Evolutionary conservation across 2,329 filamentous ascomycete genomes (phyloP), one percentile per base, ranked within the genome.

Genomic region (Neodidymelliopsis sp.): DNA sequence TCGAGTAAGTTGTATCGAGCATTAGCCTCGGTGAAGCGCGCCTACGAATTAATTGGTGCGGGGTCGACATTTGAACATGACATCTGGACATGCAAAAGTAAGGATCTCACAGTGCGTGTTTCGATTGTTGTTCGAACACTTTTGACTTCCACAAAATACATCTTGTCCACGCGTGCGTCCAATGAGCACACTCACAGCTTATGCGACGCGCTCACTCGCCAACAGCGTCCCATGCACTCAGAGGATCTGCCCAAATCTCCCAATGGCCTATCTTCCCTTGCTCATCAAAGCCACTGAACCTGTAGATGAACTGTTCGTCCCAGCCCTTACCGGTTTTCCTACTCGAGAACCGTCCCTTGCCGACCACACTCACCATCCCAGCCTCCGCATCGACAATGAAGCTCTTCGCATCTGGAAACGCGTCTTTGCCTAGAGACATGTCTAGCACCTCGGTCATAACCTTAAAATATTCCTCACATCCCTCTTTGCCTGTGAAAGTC

Each of bases 201-300:
- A n/a, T n/a, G n/a, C n/a, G n/a, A n/a, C 10, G 29, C 11, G 22
- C 23, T 54, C 30, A 60, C 41, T 56, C 63, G 11, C 57, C 65
- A 53, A 69, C 72, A 46, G 73, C 74, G 19, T 67, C 63, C 74
- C 73, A 76, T 24, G 74, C 75, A 52, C 71, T 75, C 46, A 75
- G 54, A 10, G 72, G 72, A 66, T 77, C 75, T 11, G 72, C 74
- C 74, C 75, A 77, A 39, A 77, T 74, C 58, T 77, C 73, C 72
- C 73, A 75, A 56, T 71, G 65, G 20, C 72, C 74, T 51, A 77
- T 71, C 59, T 54, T 72, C 0, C 71, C 72, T 13, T 70, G 52
- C 6, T 59, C 58, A 58, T 77, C 71, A 50, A 74, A 76, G 6
- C 48, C 71, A 56, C 74, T 72, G 33, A 77, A 65, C 36, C 69